phyloP scores from a whole-genome alignment of 352 stramenopile species.

The Phytophthora podocarpi region DNA sequence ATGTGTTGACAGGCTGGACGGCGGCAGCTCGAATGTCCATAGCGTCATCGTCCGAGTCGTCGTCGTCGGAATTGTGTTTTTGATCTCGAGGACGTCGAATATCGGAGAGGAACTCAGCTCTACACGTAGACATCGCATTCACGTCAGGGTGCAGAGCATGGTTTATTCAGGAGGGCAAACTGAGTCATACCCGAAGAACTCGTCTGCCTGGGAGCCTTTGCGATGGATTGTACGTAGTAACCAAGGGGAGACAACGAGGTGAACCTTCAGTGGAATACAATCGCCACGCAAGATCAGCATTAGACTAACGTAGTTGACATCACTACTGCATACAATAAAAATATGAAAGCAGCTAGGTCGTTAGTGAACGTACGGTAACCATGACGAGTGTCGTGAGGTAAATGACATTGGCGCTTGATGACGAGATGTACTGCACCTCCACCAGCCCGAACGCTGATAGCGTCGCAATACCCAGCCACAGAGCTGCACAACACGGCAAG shows the following conservation, averaged over 20 bases:
- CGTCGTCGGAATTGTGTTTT: constrained; percentile 27
- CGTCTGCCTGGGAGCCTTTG: constrained; percentile 68
- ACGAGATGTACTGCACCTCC: constrained; percentile 57
- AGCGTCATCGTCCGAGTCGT: constrained; percentile 9
- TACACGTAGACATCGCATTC: constrained; percentile 8
- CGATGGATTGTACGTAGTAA: constrained; percentile 69
- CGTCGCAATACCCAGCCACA: constrained; percentile 66
- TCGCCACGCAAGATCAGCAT: too few relatives aligned
- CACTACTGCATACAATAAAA: background rate
- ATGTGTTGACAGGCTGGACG: constrained; percentile 13
- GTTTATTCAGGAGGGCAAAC: too few relatives aligned
- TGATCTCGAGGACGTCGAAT: constrained; percentile 21
- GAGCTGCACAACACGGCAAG: constrained; percentile 29
- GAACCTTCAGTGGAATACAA: constrained; percentile 50
- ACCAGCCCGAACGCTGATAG: constrained; percentile 69
- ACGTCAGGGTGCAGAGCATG: too few relatives aligned
- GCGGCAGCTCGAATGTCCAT: constrained; percentile 1
- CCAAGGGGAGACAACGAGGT: constrained; percentile 64
- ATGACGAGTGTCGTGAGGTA: constrained; percentile 67
- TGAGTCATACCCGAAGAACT: constrained; percentile 70
- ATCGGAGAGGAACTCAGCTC: constrained; percentile 65
- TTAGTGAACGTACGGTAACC: constrained; percentile 54
- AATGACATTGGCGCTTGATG: constrained; percentile 60
- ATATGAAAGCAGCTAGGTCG: background rate
- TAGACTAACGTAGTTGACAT: background rate